Conservation (phyloP, 495 filamentous ascomycete genomes). For the Aspergillus steynii region DNA sequence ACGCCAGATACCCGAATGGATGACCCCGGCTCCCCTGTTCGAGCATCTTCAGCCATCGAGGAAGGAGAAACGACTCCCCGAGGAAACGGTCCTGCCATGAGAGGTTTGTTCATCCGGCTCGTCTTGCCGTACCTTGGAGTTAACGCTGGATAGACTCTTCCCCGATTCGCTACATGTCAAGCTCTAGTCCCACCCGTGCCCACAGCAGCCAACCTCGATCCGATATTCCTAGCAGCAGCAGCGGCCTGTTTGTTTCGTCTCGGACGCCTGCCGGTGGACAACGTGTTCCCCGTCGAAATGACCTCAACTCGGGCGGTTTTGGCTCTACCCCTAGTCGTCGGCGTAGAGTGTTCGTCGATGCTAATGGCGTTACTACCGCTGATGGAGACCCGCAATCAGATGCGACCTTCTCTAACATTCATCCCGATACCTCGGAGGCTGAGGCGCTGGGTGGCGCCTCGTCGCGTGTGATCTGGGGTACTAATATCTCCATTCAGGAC, state of each 20-base stretch:
- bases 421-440: conserved; percentile 88
- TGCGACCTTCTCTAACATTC: conserved; percentile 83
- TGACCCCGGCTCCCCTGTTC: conserved; percentile 65
- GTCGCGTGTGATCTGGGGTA: conserved; percentile 91
- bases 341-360: conserved; percentile 77
- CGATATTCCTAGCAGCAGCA: conserved; percentile 74
- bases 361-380: conserved; percentile 69
- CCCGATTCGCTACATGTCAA: conserved; percentile 83
- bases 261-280: conserved; percentile 51
- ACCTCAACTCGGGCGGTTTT: conserved; percentile 77
- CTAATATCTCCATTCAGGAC: conserved; percentile 90
- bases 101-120: conserved; percentile 53
- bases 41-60: conserved; percentile 57
- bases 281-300: conserved; percentile 64
- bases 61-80: conserved; percentile 74
- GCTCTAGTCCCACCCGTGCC: conserved; percentile 74
- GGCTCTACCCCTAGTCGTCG: conserved; percentile 64
- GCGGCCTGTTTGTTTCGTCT: conserved; percentile 79
- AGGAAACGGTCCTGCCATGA: conserved; percentile 57
- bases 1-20: conserved; percentile 53
- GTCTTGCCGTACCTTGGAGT: neutral
- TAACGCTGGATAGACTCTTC: conserved; percentile 67
- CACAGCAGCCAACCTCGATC: conserved; percentile 56
- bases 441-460: conserved; percentile 80
- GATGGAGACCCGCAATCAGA: conserved; percentile 63